Conservation (phyloP, 495 filamentous ascomycete species). For the Collariella sp. region DNA sequence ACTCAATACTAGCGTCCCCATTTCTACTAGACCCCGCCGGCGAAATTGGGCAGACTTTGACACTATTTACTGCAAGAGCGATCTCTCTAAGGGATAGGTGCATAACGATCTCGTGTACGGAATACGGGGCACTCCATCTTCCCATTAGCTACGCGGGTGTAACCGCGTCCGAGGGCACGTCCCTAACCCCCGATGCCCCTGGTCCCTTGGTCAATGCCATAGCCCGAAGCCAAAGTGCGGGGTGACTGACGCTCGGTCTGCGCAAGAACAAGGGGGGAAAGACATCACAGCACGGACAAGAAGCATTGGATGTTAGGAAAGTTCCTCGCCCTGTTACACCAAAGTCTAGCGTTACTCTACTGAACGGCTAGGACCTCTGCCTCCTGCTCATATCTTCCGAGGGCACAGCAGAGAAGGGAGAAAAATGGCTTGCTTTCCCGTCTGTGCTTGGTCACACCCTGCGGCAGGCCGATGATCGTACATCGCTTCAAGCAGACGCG, state of each 20-base stretch:
- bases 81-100: not conserved
- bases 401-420: not conserved
- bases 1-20: not conserved
- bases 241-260: not conserved
- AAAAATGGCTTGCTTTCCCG: not conserved
- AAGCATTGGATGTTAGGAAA: no score
- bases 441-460: not conserved
- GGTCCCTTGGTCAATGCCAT: not conserved
- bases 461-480: not conserved
- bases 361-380: not conserved
- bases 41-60: not conserved
- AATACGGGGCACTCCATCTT: no score
- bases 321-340: no score
- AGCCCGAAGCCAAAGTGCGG: not conserved
- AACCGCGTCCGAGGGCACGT: not conserved
- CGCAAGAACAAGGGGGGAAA: no score
- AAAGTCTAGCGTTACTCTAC: not conserved
- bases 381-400: not conserved
- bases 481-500: not conserved
- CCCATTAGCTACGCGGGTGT: not conserved
- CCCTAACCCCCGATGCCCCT: not conserved
- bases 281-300: no score
- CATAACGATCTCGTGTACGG: slow-evolving; percentile 2
- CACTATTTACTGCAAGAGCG: not conserved
- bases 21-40: not conserved